Percentiles rank a stretch among this genome's conserved stretches.
These are phyloP conservation scores for Monilinia laxa DNA, from an alignment of 2,329 filamentous ascomycete genomes.

Conservation along the genomic window DNA sequence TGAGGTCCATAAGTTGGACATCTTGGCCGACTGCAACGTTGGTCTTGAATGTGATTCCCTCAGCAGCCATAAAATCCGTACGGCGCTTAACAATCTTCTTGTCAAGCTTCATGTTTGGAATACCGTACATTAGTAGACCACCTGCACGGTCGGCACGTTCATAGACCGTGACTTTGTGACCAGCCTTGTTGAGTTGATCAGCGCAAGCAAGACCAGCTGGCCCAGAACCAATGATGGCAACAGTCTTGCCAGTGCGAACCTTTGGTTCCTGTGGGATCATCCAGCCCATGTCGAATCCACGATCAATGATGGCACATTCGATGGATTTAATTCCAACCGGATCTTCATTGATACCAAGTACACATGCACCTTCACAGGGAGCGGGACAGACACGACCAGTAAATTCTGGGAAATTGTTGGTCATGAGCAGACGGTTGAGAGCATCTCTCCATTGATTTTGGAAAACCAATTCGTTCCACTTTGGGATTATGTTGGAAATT, in stretches of 20 bases:
- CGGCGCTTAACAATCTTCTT: constrained; percentile 95
- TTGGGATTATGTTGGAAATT: constrained; percentile 96
- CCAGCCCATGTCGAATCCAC: constrained; percentile 97
- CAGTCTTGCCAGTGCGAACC: constrained; percentile 80
- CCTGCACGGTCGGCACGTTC: constrained; percentile 89
- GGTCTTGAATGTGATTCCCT: constrained; percentile 81
- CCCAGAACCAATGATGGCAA: constrained; percentile 89
- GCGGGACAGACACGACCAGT: constrained; percentile 96
- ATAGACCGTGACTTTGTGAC: constrained; percentile 85
- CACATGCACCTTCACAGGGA: constrained; percentile 93
- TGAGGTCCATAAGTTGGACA: constrained; percentile 68
- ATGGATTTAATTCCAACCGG: constrained; percentile 98
- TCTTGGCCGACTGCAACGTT: constrained; percentile 76
- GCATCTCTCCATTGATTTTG: constrained; percentile 84
- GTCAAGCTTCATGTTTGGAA: constrained; percentile 99
- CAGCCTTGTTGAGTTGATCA: constrained; percentile 91
- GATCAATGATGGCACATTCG: constrained; percentile 96
- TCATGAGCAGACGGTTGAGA: constrained; percentile 87
- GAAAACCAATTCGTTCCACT: constrained; percentile 86
- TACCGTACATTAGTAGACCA: constrained; percentile 96
- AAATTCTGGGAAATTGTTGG: constrained; percentile 98
- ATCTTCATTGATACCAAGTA: constrained; percentile 94
- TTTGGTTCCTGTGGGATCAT: constrained; percentile 82
- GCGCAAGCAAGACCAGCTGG: constrained; percentile 86
- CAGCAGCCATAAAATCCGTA: constrained; percentile 89